phyloP scores from a whole-genome alignment of 345 rosid species.

The Firmiana major region DNA sequence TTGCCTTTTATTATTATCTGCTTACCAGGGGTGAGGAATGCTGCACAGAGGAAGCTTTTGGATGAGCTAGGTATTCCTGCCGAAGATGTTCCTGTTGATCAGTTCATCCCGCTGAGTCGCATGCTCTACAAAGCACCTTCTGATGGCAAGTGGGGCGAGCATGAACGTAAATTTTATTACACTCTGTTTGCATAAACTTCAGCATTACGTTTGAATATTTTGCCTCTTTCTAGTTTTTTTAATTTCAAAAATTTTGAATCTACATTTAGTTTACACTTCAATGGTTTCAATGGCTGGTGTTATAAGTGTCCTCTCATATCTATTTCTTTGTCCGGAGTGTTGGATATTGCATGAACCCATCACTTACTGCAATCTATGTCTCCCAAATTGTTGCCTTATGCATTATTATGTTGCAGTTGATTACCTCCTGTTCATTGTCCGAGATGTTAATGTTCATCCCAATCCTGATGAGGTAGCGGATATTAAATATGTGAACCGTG shows the following conservation, averaged over 20 bases:
- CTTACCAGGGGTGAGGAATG: conserved; percentile 80
- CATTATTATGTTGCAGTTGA: conserved; percentile 57
- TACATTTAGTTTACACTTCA: not conserved
- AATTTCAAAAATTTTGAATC: not conserved
- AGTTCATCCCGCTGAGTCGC: conserved; percentile 71
- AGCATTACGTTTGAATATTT: not conserved
- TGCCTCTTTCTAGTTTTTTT: not conserved
- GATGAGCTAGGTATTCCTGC: conserved; percentile 96
- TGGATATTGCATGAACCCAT: not conserved
- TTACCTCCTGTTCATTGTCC: conserved; percentile 77
- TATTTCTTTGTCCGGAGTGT: not conserved
- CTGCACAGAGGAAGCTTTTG: conserved; percentile 95
- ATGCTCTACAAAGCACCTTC: conserved; percentile 95
- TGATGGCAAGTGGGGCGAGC: conserved; percentile 99
- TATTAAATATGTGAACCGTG: conserved; percentile 63
- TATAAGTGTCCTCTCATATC: not conserved
- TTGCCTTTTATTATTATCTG: not conserved
- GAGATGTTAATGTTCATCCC: conserved; percentile 65
- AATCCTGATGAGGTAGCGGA: conserved; percentile 92
- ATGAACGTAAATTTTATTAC: conserved; percentile 55
- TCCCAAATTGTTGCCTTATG: not conserved
- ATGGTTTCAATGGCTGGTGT: not conserved
- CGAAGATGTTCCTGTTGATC: conserved; percentile 82
- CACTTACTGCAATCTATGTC: not conserved
- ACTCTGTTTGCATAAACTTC: not conserved